phyloP scores from a whole-genome alignment of 495 filamentous ascomycete species.

The Terfezia claveryi region DNA sequence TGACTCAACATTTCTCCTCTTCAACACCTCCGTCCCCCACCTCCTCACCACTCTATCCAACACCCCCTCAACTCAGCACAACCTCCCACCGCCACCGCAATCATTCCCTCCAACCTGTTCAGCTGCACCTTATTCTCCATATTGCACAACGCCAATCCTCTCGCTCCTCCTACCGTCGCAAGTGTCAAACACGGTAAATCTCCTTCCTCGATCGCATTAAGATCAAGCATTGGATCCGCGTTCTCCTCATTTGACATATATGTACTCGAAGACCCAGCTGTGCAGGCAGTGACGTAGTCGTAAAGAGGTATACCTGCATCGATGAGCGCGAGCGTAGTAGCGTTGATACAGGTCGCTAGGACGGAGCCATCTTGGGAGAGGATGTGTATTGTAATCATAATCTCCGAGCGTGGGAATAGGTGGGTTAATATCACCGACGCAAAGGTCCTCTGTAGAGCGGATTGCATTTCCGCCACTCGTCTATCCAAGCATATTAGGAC shows the following conservation, averaged over 20 bases:
- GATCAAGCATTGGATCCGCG: conserved; percentile 70
- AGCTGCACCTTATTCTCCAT: conserved; percentile 69
- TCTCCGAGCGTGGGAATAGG: conserved; percentile 73
- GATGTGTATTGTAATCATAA: conserved; percentile 61
- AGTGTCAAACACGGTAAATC: conserved; percentile 80
- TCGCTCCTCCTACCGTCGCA: conserved; percentile 51
- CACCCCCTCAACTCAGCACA: conserved; percentile 65
- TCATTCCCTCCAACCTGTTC: conserved; percentile 65
- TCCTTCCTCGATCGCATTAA: conserved; percentile 68
- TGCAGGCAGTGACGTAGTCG: conserved; percentile 74
- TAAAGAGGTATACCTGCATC: conserved; percentile 91
- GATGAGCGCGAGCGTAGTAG: conserved; percentile 72
- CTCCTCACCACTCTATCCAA: conserved; percentile 45
- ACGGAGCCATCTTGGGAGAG: conserved; percentile 81
- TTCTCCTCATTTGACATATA: conserved; percentile 40
- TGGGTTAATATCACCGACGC: conserved; percentile 53
- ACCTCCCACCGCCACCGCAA: conserved; percentile 76
- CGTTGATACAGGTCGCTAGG: conserved; percentile 75
- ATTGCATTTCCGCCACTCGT: conserved; percentile 57
- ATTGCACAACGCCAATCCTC: conserved; percentile 51
- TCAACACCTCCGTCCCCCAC: conserved; percentile 41
- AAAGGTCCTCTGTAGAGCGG: conserved; percentile 53
- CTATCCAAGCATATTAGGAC: conserved; percentile 22
- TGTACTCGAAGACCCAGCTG: conserved; percentile 51
- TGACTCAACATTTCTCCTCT: conserved; percentile 25